Evolutionary conservation across 805 yeast species (phyloP), one percentile per base, ranked within the genome.

Genomic region (Yarrowia sp.): DNA sequence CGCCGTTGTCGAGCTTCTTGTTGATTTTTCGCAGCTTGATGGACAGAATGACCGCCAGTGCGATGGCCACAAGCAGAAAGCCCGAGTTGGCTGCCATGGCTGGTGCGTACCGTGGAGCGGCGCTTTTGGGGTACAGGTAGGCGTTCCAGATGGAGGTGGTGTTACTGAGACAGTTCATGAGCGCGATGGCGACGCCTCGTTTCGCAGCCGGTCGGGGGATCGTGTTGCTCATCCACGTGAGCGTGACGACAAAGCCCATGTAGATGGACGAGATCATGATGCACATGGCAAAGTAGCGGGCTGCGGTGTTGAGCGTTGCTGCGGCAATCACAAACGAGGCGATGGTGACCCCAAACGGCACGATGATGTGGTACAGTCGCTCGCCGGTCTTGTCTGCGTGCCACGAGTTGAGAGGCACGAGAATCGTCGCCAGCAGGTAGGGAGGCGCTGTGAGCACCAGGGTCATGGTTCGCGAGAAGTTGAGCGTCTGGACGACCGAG

Each of bases 371-470:
- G 74, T 77, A 82, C 73, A 80, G 83, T 71, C 87, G 77, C 71
- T 86, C 89, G n/a, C 86, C 86, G 0, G 85, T 81, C 67, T 79
- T 80, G 71, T 84, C 87, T 4, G 88, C 86, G 74, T 84, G 86
- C 69, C 82, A 77, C 3, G 88, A 84, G 83, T 86, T 83, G 12
- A 83, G 61, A 71, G 80, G 84, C 0, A 88, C 84, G 7, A 80
- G 75, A 17, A 83, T 75, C 4, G 84, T 86, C 0, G 87, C 86
- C 63, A 84, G 71, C 52, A 83, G 73, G 73, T 85, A 86, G 13
- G 88, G 88, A 20, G 88, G 89, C 20, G 84, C 87, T 9, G 89
- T 85, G 68, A 86, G 78, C 71, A 84, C 83, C 60, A 85, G 79
- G 2, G 89, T 85, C 58, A 82, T 79, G 39, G 84, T 79, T 60